Base-by-base conservation (phyloP, 768 basidiomycete genomes). In the Lactarius trivialis region DNA sequence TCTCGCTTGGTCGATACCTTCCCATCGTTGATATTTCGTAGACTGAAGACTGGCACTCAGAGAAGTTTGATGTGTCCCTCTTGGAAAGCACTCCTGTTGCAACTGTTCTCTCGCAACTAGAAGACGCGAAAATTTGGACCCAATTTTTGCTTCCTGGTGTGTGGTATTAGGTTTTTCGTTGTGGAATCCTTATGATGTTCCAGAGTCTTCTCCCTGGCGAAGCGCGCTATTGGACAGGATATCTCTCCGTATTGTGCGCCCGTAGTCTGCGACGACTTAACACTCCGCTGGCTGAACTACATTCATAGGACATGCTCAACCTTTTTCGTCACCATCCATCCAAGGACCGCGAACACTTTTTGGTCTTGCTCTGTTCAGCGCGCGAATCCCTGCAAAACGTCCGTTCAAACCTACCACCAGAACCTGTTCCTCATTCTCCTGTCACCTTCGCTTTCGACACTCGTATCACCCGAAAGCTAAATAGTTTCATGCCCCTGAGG, bases 41-140 rank as follows among this genome's bases (percentile, higher is more conserved):
- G 91, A 78, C 82, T 63, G 92, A 93, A 77, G 91, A 93, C 68
- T 92, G 90, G 86, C 90, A 92, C 71, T 81, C 88, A 60, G 93
- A 97, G 65, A 94, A 93, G 74, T 88, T 85, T 68, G 92, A 92
- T 21, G 79, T 95, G 0, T 82, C 85, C 0, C 76, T 95, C 5
- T 77, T 86, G 11, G 89, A 94, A 73, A 78, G 79, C 7, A 71
- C 85, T 30, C 79, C 83, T 19, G 80, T 82, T 19, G 76, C 76
- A 52, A 78, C 80, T 60, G 72, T 89, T 28, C 61, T 86, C 7
- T 71, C 76, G 19, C 75, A 77, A 57, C 72, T 93, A 17, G 84
- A 89, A 43, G 78, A 81, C 14, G 88, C 89, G 0, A 76, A 78
- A 15, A 64, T 70, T 24, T 93, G 90, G 88, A 70, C 93, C 5